Evolutionary conservation across 768 basidiomycete genomes (phyloP), one percentile per base, ranked within the genome.

Genomic region (Astraeus odoratus): DNA sequence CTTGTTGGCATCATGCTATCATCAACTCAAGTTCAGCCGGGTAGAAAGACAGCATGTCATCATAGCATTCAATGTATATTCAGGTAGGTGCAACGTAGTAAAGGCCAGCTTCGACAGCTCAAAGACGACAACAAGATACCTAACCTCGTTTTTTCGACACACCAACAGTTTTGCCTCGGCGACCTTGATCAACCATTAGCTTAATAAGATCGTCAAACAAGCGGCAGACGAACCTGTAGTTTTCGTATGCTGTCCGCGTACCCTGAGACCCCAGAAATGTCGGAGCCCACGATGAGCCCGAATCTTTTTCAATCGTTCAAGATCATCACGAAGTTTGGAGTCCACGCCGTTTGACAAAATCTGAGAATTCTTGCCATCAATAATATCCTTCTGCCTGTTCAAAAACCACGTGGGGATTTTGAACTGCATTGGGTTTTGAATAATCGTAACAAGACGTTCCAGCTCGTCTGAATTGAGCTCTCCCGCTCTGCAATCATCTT

Each of bases 381-480:
- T 80, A 43, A 96, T 92, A 64, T 98, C 95, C 68, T 90, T 90
- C 68, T 98, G 96, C 70, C 96, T 90, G 81, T 98, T 99, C 67
- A 98, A 70, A 81, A 99, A 98, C 95, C 95, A 99, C 33, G 82
- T 79, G 15, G 96, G 96, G 66, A 99, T 96, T 78, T 99, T 99
- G 84, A 95, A 99, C 68, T 98, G 95, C 6, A 87, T 86, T 24
- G 96, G 96, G 73, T 94, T 97, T 74, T 98, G 96, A 67, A 99
- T 95, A 70, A 99, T 98, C 48, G 89, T 98, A 55, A 99, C 96
- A 55, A 99, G 78, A 47, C 96, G 92, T 74, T 99, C 96, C 43
- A 99, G 83, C 71, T 99, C 96, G 63, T 99, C 96, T 34, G 96
- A 94, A 81, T 99, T 97, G 65, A 99, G 86, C 59, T 99, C 96